phyloP scores from a whole-genome alignment of 2,329 filamentous ascomycete species.

The Trichoderma simmonsii region DNA sequence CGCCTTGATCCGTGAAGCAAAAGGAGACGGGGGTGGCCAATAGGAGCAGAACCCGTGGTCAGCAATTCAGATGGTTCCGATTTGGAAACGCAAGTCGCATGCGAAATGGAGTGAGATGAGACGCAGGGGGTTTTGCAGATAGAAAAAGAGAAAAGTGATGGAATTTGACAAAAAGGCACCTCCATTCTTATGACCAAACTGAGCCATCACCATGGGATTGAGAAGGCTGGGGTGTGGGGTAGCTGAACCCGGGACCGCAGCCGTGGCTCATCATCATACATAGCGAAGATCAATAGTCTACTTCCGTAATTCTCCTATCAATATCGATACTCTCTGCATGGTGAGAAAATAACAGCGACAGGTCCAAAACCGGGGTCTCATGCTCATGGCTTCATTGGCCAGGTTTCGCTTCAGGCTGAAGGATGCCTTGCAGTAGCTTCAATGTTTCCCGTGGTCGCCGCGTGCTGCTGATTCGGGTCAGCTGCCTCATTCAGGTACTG shows the following conservation, averaged over 20 bases:
- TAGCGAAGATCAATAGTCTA: background rate
- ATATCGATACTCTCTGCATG: background rate
- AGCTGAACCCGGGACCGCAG: background rate
- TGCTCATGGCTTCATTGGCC: background rate
- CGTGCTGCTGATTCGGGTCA: conserved; percentile 1
- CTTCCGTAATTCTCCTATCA: background rate
- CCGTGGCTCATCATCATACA: background rate
- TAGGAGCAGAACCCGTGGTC: background rate
- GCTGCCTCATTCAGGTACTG: background rate
- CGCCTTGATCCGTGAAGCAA: background rate
- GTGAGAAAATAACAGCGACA: background rate
- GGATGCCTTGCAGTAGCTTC: conserved; percentile 2
- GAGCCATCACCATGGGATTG: background rate
- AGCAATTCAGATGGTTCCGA: background rate
- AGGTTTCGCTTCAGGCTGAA: background rate
- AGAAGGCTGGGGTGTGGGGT: background rate
- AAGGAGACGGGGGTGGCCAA: background rate
- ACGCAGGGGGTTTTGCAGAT: background rate
- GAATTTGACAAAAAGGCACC: background rate
- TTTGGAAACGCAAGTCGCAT: background rate
- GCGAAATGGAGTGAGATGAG: background rate
- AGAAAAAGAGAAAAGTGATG: background rate
- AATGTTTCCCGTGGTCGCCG: background rate
- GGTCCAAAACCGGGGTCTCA: background rate
- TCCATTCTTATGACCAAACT: background rate